Conservation (phyloP, 768 basidiomycete genomes). For the Leccinellum albellum region DNA sequence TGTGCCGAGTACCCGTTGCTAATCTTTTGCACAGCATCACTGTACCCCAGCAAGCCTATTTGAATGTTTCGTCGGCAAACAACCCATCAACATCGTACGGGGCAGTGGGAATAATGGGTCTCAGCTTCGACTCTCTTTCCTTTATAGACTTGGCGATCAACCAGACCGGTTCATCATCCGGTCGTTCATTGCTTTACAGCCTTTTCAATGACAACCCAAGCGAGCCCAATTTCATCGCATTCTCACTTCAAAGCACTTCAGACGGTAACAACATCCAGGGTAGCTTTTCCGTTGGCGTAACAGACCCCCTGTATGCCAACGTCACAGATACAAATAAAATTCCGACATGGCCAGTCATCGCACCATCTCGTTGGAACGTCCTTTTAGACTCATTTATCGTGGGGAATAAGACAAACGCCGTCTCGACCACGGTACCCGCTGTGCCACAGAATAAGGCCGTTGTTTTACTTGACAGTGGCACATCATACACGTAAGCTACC, state of each 20-base stretch:
- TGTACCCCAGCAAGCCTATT: slow-evolving; percentile 65
- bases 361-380: slow-evolving; percentile 72
- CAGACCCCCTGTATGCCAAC: slow-evolving; percentile 56
- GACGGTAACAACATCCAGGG: slow-evolving; percentile 59
- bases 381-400: slow-evolving; percentile 71
- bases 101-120: slow-evolving; percentile 66
- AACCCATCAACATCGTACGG: slow-evolving; percentile 75
- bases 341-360: slow-evolving; percentile 65
- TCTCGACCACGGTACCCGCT: slow-evolving; percentile 50
- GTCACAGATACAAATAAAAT: slow-evolving; percentile 58
- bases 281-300: slow-evolving; percentile 71
- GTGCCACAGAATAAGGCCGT: slow-evolving; percentile 73
- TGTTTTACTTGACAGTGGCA: slow-evolving; percentile 74
- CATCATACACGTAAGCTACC: slow-evolving; percentile 67
- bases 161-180: slow-evolving; percentile 51
- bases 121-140: slow-evolving; percentile 78
- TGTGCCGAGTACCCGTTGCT: slow-evolving; percentile 1
- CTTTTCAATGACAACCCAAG: slow-evolving; percentile 63
- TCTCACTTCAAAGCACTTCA: slow-evolving; percentile 62
- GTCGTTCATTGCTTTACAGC: slow-evolving; percentile 72
- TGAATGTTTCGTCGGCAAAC: slow-evolving; percentile 58
- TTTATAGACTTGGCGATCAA: slow-evolving; percentile 62
- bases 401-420: slow-evolving; percentile 46
- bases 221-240: slow-evolving; percentile 79
- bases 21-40: slow-evolving; percentile 43